Base-by-base conservation (phyloP, 768 basidiomycete species). In the Cytidiella melzeri region DNA sequence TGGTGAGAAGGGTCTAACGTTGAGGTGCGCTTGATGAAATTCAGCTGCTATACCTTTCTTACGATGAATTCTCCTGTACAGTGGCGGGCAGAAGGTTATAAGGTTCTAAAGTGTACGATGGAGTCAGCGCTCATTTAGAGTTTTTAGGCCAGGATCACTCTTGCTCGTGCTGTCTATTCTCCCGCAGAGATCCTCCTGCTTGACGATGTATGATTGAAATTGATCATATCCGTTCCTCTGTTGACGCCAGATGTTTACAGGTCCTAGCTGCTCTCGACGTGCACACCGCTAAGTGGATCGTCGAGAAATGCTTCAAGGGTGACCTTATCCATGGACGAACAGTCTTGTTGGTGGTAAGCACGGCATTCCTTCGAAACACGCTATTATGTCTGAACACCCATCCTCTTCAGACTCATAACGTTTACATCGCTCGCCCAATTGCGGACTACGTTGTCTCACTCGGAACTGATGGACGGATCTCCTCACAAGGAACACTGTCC, bases 1-100 rank as follows among this genome's bases (percentile, higher is more conserved):
- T n/a, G 80, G 80, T n/a, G 80, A 83, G 52, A 78, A 77, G 57
- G 80, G 79, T 12, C 52, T 76, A 5, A 76, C 69, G n/a, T 52
- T 71, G 24, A 70, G 65, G 57, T 73, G 67, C 13, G 72, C 70
- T 5, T 34, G 9, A 34, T 34, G 7, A 7, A 7, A 7, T 34
- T 34, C 7, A 34, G 15, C 30, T 15, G 30, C 15, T 15, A 34
- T 15, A 7, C 30, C 15, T 34, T 34, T 7, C 15, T 34, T 15
- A 34, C 7, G 30, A 20, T 24, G 11, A 20, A 5, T 10, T 48
- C 41, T 25, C n/a, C 2, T 44, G 24, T 9, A 44, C 3, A 68
- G 66, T 54, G 73, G 73, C 25, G 73, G 73, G 19, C 73, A 75
- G 56, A 75, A 75, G 54, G 73, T 57, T 26, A 30, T 23, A 12